A percentile compares a stretch with the other conserved stretches of the same genome.
phyloP scores from a whole-genome alignment of 2,329 filamentous ascomycete genomes.

The Diaporthe amygdali region DNA sequence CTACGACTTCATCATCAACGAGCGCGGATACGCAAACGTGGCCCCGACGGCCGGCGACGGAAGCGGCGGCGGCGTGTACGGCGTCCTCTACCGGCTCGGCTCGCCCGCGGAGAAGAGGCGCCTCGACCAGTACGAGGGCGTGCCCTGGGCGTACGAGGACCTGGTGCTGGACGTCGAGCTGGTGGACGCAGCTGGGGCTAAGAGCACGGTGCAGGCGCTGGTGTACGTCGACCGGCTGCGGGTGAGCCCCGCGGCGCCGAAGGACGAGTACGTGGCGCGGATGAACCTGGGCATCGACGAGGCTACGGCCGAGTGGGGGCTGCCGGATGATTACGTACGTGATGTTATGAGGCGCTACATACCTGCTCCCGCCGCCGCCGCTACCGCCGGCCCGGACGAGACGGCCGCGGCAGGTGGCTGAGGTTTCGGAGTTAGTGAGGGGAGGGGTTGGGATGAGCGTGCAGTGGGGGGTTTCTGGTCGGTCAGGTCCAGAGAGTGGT shows the following conservation, averaged over 20 bases:
- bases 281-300: slow-evolving; percentile 69
- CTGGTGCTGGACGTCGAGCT: slow-evolving; percentile 48
- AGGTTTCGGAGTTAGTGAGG: neutral
- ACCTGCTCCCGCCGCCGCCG: neutral
- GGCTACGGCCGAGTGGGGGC: slow-evolving; percentile 53
- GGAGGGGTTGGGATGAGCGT: no score
- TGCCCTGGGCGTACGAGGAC: slow-evolving; percentile 66
- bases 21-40: slow-evolving; percentile 52
- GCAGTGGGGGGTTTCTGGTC: neutral
- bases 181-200: no score
- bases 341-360: slow-evolving; percentile 54
- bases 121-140: slow-evolving; percentile 65
- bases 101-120: slow-evolving; percentile 48
- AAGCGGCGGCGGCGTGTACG: slow-evolving; percentile 51
- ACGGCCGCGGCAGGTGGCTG: neutral
- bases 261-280: slow-evolving; percentile 62
- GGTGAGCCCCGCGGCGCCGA: slow-evolving; percentile 41
- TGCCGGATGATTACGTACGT: slow-evolving; percentile 60
- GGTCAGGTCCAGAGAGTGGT: neutral
- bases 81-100: slow-evolving; percentile 58
- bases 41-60: slow-evolving; percentile 24
- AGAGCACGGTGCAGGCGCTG: slow-evolving; percentile 43
- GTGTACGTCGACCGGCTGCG: slow-evolving; percentile 62
- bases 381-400: neutral
- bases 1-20: slow-evolving; percentile 52